Conservation (phyloP, 768 basidiomycete species). For the Obba rivulosa region DNA sequence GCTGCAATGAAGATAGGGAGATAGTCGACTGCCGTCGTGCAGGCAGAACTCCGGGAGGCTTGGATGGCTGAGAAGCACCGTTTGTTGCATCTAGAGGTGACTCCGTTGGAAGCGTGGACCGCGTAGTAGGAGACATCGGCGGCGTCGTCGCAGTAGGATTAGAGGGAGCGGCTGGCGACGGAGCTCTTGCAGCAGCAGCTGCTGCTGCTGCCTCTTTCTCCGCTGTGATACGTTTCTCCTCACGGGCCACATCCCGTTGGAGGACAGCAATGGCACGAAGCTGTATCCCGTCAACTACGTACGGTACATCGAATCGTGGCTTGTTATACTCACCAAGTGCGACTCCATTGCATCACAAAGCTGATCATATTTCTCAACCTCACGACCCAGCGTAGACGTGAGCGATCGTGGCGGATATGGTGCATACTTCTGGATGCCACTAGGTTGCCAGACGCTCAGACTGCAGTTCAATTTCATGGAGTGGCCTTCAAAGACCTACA, state of each 20-base stretch:
- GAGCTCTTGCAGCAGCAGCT: constrained; percentile 25
- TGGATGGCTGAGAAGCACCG: constrained; percentile 4
- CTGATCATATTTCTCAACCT: constrained; percentile 77
- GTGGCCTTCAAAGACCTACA: constrained; percentile 58
- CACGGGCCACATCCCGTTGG: constrained; percentile 61
- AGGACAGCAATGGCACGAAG: constrained; percentile 67
- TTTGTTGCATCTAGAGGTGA: constrained; percentile 5
- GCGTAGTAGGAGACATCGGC: constrained; percentile 10
- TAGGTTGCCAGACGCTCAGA: constrained; percentile 18
- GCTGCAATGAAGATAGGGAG: constrained; percentile 73
- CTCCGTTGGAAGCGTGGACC: constrained; percentile 3
- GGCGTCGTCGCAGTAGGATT: constrained; percentile 14
- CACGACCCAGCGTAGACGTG: constrained; percentile 59
- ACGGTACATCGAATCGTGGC: no score
- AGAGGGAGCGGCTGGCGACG: constrained; percentile 25
- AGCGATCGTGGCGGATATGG: constrained; percentile 61
- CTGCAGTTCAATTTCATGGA: no score
- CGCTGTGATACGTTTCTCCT: constrained; percentile 48
- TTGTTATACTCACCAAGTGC: constrained; percentile 60
- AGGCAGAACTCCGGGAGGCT: constrained; percentile 21
- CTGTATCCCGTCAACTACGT: constrained; percentile 34
- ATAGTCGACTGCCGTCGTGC: constrained; percentile 67
- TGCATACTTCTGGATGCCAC: constrained; percentile 53
- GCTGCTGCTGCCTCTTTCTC: constrained; percentile 40
- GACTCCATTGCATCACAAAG: constrained; percentile 74